Evolutionary conservation across 225 moss, liverwort and hornwort genomes (phyloP), one percentile per base, ranked within the genome.

Genomic region (Antitrichia curtipendula): DNA sequence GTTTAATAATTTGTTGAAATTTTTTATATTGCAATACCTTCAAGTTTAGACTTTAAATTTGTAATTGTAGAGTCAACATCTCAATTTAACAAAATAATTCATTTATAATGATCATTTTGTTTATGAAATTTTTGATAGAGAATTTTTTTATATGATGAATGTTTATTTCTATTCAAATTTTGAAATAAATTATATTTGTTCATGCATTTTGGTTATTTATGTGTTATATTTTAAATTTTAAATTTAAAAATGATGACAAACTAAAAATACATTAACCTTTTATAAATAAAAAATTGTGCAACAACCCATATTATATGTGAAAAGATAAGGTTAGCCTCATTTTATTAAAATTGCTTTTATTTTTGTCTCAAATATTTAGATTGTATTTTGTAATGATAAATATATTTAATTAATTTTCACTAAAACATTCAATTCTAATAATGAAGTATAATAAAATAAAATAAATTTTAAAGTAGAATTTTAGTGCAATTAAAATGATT

Each of bases 281-380:
- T n/a, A n/a, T n/a, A n/a, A n/a, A 68, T 16, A 24, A 25, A 4
- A 0, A 31, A 47, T 29, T 47, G 0, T 0, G 1, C 4, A 45
- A 1, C 7, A 47, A 47, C 31, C 4, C 2, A 47, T 73, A 12
- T 7, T 47, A 47, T 47, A 47, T 73, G 31, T 31, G 19, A 73
- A 73, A 47, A 47, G 29, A 73, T 73, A 19, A 18, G 1, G 16
- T 70, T 43, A 43, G 17, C 18, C 5, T 73, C 31, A 18, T 7
- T 31, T 47, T 19, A 73, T 4, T 11, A 47, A 43, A 47, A 18
- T 47, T 47, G 2, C 1, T 73, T 45, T 31, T 47, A 31, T 43
- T 28, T 73, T 47, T 73, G 13, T 25, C 5, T 41, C 8, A 5
- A 41, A 25, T 4, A 15, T 41, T 41, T 41, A 4, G 17, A 74